A percentile compares a stretch with the other conserved stretches of the same genome.
Conservation (phyloP, 2,329 filamentous ascomycete genomes). For the Phoma sp. region DNA sequence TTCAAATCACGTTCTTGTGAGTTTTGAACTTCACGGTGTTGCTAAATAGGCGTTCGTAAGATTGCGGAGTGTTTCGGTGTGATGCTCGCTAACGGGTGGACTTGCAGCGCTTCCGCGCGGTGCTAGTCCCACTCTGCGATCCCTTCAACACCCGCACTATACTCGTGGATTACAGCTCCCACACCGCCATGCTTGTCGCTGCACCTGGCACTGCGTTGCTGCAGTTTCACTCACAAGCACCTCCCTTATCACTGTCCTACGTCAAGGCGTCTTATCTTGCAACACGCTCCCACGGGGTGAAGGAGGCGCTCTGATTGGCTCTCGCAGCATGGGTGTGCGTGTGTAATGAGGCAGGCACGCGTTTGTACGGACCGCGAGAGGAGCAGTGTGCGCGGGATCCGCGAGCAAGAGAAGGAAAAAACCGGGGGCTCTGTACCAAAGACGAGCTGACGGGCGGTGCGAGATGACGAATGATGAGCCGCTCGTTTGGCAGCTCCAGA, state of each 20-base stretch:
- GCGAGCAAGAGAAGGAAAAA: constrained; percentile 21
- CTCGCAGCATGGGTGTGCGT: constrained; percentile 24
- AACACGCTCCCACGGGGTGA: constrained; percentile 8
- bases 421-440: constrained; percentile 22
- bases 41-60: neutral
- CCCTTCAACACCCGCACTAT: constrained; percentile 12
- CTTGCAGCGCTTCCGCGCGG: constrained; percentile 7
- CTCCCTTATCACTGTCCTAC: constrained; percentile 16
- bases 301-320: constrained; percentile 34
- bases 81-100: constrained; percentile 15
- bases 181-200: constrained; percentile 21
- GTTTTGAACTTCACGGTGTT: no score
- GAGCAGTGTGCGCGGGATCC: constrained; percentile 18
- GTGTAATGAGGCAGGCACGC: constrained; percentile 29
- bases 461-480: constrained; percentile 28
- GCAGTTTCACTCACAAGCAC: constrained; percentile 18
- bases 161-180: no score
- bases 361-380: constrained; percentile 20
- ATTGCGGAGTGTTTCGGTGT: neutral
- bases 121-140: constrained; percentile 14
- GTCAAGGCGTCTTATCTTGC: constrained; percentile 14
- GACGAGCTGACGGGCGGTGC: constrained; percentile 24
- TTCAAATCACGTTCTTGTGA: no score
- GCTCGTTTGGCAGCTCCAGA: constrained; percentile 8
- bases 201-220: constrained; percentile 15